phyloP scores from a whole-genome alignment of 2,329 filamentous ascomycete genomes.

The Dothiorella sarmentorum region DNA sequence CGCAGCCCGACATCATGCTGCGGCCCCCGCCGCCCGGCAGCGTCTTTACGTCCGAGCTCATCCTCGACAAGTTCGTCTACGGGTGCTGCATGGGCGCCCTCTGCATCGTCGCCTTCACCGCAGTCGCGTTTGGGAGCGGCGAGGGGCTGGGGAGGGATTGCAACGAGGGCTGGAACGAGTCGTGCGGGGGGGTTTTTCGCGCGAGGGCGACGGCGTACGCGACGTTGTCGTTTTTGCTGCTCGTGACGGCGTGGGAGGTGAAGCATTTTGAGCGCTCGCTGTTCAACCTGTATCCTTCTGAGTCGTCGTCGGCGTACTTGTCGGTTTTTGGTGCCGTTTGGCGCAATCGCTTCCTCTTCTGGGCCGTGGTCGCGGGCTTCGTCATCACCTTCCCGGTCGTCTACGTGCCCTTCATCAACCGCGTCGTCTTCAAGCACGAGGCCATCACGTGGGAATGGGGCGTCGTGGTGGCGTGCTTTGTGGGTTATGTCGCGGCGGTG shows the following conservation, averaged over 20 bases:
- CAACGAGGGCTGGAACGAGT: slow-evolving; percentile 43
- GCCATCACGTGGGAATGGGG: slow-evolving; percentile 47
- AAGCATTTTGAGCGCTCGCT: slow-evolving; percentile 44
- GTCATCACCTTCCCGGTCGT: slow-evolving; percentile 44
- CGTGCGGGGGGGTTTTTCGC: slow-evolving; percentile 43
- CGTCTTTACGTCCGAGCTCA: slow-evolving; percentile 46
- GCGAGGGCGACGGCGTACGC: slow-evolving; percentile 46
- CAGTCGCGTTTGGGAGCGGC: slow-evolving; percentile 44
- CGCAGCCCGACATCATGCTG: slow-evolving; percentile 45
- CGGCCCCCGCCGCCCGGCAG: slow-evolving; percentile 44
- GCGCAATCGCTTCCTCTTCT: slow-evolving; percentile 45
- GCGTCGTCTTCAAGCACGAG: slow-evolving; percentile 45
- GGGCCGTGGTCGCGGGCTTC: slow-evolving; percentile 41
- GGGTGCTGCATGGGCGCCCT: slow-evolving; percentile 45
- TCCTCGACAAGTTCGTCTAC: slow-evolving; percentile 48
- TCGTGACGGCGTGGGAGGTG: slow-evolving; percentile 48
- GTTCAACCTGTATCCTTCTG: slow-evolving; percentile 47
- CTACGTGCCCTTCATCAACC: slow-evolving; percentile 46
- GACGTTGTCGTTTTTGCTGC: slow-evolving; percentile 43
- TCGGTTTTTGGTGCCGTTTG: slow-evolving; percentile 38
- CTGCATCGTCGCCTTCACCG: slow-evolving; percentile 44
- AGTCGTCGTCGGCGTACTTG: slow-evolving; percentile 26
- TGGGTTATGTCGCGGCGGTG: slow-evolving; percentile 41
- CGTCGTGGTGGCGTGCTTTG: slow-evolving; percentile 40
- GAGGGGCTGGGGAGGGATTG: slow-evolving; percentile 44